These are phyloP conservation scores for Cryptosporidium ryanae DNA, from an alignment of 169 alveolate genomes.

Conservation along the genomic window DNA sequence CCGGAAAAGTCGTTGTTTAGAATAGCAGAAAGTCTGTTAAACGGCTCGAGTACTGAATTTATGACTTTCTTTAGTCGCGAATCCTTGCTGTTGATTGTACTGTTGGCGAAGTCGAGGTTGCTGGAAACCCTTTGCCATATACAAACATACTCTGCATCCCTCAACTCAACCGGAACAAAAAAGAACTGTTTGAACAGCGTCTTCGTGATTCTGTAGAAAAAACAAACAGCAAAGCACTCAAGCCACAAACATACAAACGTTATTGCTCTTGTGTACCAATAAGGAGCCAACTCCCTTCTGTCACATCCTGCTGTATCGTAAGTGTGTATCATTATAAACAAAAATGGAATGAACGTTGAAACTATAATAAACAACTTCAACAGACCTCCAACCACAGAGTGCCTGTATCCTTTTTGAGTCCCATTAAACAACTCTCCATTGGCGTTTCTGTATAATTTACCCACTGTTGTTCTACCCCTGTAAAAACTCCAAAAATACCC, in stretches of 20 bases:
- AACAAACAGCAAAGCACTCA: slow-evolving; percentile 36
- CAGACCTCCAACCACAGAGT: slow-evolving; percentile 2
- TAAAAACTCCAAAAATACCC: slow-evolving; percentile 29
- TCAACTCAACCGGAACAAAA: slow-evolving; percentile 1
- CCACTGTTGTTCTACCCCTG: background rate
- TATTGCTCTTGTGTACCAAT: slow-evolving; percentile 45
- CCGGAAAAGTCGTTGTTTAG: slow-evolving; percentile 45
- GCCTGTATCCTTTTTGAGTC: slow-evolving; percentile 13
- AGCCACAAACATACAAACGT: slow-evolving; percentile 49
- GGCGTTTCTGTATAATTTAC: background rate
- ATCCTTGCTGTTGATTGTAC: background rate
- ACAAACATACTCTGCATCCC: slow-evolving; percentile 35
- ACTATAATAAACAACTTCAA: background rate
- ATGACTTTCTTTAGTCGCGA: slow-evolving; percentile 3
- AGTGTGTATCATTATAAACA: slow-evolving; percentile 49
- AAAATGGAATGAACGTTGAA: slow-evolving; percentile 16
- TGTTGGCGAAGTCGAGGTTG: background rate
- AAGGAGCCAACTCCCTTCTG: slow-evolving; percentile 37
- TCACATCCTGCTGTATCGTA: slow-evolving; percentile 70
- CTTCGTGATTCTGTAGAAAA: slow-evolving; percentile 22
- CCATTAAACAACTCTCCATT: slow-evolving; percentile 6
- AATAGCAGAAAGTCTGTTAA: slow-evolving; percentile 19
- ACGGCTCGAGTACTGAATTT: slow-evolving; percentile 11
- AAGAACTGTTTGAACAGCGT: slow-evolving; percentile 25
- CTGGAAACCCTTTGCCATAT: slow-evolving; percentile 17